Percentiles rank a stretch among this genome's conserved stretches.
These are phyloP conservation scores for Aspergillus hortae DNA, from an alignment of 2,329 filamentous ascomycete species.

Conservation along the genomic window DNA sequence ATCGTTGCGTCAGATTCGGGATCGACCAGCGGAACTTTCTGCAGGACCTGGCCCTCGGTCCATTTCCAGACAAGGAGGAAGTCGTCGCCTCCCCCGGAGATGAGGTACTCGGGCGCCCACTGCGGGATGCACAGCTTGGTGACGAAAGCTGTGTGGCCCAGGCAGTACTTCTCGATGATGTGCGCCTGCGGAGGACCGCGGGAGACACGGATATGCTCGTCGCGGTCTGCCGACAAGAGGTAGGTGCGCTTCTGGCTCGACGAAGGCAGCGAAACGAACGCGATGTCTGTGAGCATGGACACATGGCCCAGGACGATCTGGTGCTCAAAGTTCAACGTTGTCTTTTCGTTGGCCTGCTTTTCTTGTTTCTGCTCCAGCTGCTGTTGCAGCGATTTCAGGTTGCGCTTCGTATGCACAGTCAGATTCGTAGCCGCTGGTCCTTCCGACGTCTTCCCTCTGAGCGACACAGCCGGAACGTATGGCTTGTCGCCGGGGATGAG, in stretches of 20 bases:
- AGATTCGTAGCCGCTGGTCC: constrained; percentile 55
- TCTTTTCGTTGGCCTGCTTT: constrained; percentile 41
- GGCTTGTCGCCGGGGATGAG: constrained; percentile 50
- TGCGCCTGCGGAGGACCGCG: constrained; percentile 77
- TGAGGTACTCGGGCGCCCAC: constrained; percentile 57
- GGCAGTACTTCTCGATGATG: constrained; percentile 83
- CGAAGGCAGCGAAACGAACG: constrained; percentile 48
- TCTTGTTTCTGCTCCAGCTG: constrained; percentile 48
- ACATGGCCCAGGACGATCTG: constrained; percentile 86
- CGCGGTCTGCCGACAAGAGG: constrained; percentile 65
- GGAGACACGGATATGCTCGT: constrained; percentile 85
- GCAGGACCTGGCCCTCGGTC: constrained; percentile 43
- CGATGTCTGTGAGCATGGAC: constrained; percentile 82
- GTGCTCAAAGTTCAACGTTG: constrained; percentile 63
- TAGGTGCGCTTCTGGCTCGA: constrained; percentile 51
- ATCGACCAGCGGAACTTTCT: constrained; percentile 27
- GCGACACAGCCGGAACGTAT: constrained; percentile 33
- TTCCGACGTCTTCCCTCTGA: constrained; percentile 21
- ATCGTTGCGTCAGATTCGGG: constrained; percentile 26
- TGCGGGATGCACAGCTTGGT: constrained; percentile 67
- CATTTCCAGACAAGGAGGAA: constrained; percentile 81
- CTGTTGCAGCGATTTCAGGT: constrained; percentile 54
- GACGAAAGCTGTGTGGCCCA: constrained; percentile 84
- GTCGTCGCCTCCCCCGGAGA: constrained; percentile 85
- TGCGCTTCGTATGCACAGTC: constrained; percentile 62